Base-by-base conservation (phyloP, 1,284 basidiomycete species). In the Pseudozyma sp. region DNA sequence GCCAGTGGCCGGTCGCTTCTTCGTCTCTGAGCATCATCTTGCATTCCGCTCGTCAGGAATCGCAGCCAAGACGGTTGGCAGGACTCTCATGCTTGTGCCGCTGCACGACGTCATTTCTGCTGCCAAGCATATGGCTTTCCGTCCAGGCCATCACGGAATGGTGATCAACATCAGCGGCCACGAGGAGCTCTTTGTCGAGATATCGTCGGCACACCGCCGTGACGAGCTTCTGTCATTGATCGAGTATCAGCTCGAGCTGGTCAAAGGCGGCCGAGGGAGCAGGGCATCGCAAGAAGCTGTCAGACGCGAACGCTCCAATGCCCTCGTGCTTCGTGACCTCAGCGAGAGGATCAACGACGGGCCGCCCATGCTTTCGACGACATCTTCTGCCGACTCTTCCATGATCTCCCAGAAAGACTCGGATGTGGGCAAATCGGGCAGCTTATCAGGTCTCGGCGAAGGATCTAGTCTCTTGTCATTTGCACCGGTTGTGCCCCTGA, bases 181-280 rank as follows among this genome's bases (percentile, higher is more conserved):
- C 83, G 96, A 98, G 86, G 96, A 99, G 83, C 60, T 99, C 2
- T 99, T 98, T 87, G 92, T 98, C 77, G 96, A 98, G 86, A 96
- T 99, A 82, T 87, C 89, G 45, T 91, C 91, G 11, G 88, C 90
- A 62, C 90, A 92, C 56, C 91, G 92, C 55, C 89, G 95, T 38
- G 89, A 91, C 66, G 89, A 91, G 4, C 94, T 95, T 80, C 89
- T 92, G 16, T 85, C 85, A 4, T 87, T 94, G 16, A 87, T 99
- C 49, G 90, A 95, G 70, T 88, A 89, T 38, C 92, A 95, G 83
- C n/a, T 77, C 13, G 74, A 77, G 49, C 63, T 62, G 6, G 47
- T 53, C 12, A 38, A 58, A 25, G 59, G 44, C 6, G 69, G 54
- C 5, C 36, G 59, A 10, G 45, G 58, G 5, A 65, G 59, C 56